A percentile compares a stretch with the other conserved stretches of the same genome.
Conservation (phyloP, 2,329 filamentous ascomycete genomes). For the Botrytis hyacinthi region DNA sequence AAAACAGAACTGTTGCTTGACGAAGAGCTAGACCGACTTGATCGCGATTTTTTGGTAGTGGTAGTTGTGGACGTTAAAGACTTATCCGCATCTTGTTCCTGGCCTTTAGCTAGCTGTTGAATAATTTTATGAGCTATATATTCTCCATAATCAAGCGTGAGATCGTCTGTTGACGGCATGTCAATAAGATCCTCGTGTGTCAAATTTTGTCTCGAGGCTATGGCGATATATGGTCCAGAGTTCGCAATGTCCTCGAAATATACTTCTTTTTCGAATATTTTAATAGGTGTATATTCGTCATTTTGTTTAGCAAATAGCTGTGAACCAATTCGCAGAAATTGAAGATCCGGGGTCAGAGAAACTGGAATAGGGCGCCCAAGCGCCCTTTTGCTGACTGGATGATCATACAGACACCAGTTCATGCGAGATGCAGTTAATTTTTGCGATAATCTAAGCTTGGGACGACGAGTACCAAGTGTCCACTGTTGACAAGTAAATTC, state of each 20-base stretch:
- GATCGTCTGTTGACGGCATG: neutral
- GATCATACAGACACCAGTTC: neutral
- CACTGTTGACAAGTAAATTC: conserved; percentile 17
- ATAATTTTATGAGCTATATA: neutral
- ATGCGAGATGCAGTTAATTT: neutral
- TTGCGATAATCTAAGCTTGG: neutral
- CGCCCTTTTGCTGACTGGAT: neutral
- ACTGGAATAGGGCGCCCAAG: conserved; percentile 1
- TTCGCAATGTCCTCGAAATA: neutral
- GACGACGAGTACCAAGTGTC: neutral
- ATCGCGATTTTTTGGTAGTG: neutral
- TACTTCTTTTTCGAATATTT: neutral
- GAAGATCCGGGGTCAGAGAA: neutral
- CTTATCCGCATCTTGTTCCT: neutral
- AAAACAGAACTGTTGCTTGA: neutral
- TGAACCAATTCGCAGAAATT: neutral
- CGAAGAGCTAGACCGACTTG: neutral
- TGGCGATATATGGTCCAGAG: neutral
- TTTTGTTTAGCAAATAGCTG: neutral
- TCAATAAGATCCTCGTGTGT: neutral
- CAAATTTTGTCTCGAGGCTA: neutral
- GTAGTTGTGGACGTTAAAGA: neutral
- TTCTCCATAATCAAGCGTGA: neutral
- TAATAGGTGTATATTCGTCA: neutral
- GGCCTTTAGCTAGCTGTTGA: neutral